Evolutionary conservation across 257 asterid species (phyloP).

Genomic region (Ocimum tenuiflorum): DNA sequence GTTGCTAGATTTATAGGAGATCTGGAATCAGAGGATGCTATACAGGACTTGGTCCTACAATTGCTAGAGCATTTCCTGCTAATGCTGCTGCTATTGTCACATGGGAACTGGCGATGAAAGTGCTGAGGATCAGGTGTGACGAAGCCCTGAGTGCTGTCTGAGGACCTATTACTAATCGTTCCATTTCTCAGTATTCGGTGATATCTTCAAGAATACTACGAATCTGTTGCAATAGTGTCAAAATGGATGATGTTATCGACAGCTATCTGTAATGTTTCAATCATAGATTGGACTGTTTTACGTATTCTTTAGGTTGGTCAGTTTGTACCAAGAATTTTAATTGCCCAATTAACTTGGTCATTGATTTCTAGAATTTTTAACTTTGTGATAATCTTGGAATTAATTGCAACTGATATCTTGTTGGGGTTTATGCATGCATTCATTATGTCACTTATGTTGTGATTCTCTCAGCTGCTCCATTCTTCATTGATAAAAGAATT

Average conservation of each 20-base stretch:
- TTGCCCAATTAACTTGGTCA: too few relatives aligned
- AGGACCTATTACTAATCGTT: conserved; percentile 19
- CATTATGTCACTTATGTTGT: too few relatives aligned
- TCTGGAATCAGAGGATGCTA: conserved; percentile 82
- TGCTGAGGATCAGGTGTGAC: conserved; percentile 57
- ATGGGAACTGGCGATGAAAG: conserved; percentile 63
- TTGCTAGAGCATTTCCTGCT: conserved; percentile 75
- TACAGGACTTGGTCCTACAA: conserved; percentile 79
- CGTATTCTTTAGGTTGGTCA: background rate
- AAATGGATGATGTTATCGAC: conserved; percentile 6
- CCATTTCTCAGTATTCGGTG: conserved; percentile 4
- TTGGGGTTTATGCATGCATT: conserved; percentile 10
- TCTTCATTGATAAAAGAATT: too few relatives aligned
- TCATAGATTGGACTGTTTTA: background rate
- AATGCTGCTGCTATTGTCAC: conserved; percentile 75
- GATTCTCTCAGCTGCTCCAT: too few relatives aligned
- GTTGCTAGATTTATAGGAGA: conserved; percentile 63
- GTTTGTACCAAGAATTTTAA: conserved; percentile 1
- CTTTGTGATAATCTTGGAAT: background rate
- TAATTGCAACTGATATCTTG: conserved; percentile 10
- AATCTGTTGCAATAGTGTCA: background rate
- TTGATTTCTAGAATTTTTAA: background rate
- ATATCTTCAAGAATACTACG: conserved; percentile 14
- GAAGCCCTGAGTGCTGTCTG: conserved; percentile 18
- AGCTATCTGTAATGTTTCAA: background rate